Evolutionary conservation across 148 eudicot species (phyloP).

Genomic region (Bassia scoparia): DNA sequence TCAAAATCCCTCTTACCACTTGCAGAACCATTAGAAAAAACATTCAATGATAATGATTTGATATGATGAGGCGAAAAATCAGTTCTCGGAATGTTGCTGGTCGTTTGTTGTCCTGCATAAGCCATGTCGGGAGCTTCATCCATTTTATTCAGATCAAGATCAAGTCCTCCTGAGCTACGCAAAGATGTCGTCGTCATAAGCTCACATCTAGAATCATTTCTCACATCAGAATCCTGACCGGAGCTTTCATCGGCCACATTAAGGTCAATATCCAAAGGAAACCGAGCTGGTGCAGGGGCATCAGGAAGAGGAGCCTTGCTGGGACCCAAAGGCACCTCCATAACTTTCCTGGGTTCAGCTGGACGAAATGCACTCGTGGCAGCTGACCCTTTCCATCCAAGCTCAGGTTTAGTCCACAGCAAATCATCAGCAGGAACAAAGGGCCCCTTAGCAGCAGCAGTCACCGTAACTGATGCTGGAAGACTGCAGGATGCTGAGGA

Average conservation of each 20-base stretch:
- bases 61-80: slow-evolving; percentile 32
- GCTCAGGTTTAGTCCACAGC: slow-evolving; percentile 54
- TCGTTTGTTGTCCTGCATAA: slow-evolving; percentile 31
- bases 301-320: slow-evolving; percentile 27
- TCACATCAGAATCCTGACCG: slow-evolving; percentile 21
- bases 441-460: slow-evolving; percentile 71
- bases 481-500: slow-evolving; percentile 30
- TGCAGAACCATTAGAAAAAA: slow-evolving; percentile 31
- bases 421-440: slow-evolving; percentile 64
- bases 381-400: slow-evolving; percentile 91
- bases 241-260: slow-evolving; percentile 78
- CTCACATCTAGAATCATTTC: slow-evolving; percentile 16
- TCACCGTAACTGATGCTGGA: slow-evolving; percentile 50
- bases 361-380: slow-evolving; percentile 96
- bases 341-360: slow-evolving; percentile 70
- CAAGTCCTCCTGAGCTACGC: slow-evolving; percentile 46
- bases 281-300: slow-evolving; percentile 36
- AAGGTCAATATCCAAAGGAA: slow-evolving; percentile 69
- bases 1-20: slow-evolving; percentile 66
- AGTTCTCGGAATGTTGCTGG: slow-evolving; percentile 32
- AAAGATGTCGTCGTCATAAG: slow-evolving; percentile 32
- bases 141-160: slow-evolving; percentile 73
- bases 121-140: slow-evolving; percentile 55
- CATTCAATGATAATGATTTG: slow-evolving; percentile 30
- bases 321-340: slow-evolving; percentile 35